Conservation (phyloP, 371 early-diverging fungal genomes). For the Apophysomyces sp. region DNA sequence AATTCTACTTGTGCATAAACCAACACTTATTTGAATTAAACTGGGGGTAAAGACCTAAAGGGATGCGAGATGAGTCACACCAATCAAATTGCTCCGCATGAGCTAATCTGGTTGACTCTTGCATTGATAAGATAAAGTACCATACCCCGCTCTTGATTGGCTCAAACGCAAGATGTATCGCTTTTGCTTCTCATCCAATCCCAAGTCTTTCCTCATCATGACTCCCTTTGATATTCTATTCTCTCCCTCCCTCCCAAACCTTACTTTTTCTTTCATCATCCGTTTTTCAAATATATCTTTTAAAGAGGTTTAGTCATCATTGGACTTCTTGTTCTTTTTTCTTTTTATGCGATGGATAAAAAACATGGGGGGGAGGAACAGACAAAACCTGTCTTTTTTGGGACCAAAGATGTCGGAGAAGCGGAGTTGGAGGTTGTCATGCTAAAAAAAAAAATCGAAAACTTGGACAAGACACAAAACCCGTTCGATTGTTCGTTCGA, state of each 20-base stretch:
- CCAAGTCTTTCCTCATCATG: neutral
- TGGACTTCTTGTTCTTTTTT: neutral
- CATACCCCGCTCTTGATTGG: slow-evolving; percentile 14
- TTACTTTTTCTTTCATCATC: neutral
- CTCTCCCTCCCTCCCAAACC: neutral
- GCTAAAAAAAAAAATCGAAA: neutral
- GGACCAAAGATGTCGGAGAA: no score
- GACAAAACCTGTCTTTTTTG: no score
- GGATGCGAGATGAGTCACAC: slow-evolving; percentile 46
- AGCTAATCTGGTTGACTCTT: neutral
- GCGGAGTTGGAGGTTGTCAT: neutral
- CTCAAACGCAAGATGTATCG: slow-evolving; percentile 19
- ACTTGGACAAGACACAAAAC: neutral
- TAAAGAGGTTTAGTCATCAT: no score
- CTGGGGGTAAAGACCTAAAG: no score
- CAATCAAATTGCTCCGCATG: slow-evolving; percentile 27
- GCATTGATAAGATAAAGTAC: slow-evolving; percentile 34
- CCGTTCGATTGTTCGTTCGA: neutral
- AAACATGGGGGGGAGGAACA: no score
- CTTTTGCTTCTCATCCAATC: slow-evolving; percentile 3
- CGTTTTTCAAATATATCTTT: neutral
- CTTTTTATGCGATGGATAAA: no score
- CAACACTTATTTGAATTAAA: neutral
- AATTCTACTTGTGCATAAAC: no score
- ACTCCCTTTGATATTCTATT: neutral